Conservation (phyloP, 2,329 filamentous ascomycete species). For the Aspergillus felis region DNA sequence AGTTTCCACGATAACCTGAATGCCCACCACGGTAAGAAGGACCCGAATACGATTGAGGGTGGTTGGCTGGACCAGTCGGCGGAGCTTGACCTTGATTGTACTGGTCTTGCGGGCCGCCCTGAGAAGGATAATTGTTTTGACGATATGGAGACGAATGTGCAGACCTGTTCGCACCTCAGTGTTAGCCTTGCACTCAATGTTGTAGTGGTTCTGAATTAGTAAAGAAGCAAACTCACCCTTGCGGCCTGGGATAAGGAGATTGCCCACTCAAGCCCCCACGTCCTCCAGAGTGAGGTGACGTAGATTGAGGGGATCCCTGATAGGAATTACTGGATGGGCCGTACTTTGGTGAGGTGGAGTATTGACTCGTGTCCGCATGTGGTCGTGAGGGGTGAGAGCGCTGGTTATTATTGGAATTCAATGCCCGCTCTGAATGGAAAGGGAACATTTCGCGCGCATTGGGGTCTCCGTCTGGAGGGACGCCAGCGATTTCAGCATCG, state of each 20-base stretch:
- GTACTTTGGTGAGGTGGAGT: conserved; percentile 58
- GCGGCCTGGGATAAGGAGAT: conserved; percentile 40
- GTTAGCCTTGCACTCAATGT: not conserved
- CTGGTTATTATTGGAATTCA: conserved; percentile 26
- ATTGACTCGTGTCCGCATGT: conserved; percentile 45
- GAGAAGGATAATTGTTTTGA: conserved; percentile 51
- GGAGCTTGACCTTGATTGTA: conserved; percentile 49
- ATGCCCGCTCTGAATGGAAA: conserved; percentile 30
- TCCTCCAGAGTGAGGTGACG: conserved; percentile 56
- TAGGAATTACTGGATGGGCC: conserved; percentile 52
- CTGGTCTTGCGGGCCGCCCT: conserved; percentile 50
- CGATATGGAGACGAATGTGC: conserved; percentile 63
- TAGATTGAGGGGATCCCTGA: conserved; percentile 58
- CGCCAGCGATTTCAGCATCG: conserved; percentile 28
- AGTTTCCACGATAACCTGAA: conserved; percentile 57
- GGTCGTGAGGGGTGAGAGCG: conserved; percentile 38
- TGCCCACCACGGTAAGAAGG: conserved; percentile 51
- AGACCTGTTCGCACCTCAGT: conserved; percentile 17
- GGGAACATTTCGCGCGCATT: conserved; percentile 29
- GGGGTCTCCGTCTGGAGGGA: conserved; percentile 28
- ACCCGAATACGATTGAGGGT: conserved; percentile 51
- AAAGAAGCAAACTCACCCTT: conserved; percentile 44
- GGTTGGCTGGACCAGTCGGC: conserved; percentile 56
- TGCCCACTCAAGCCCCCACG: conserved; percentile 53
- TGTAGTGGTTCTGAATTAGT: not conserved